A percentile compares a stretch with the other conserved stretches of the same genome.
Evolutionary conservation across 345 rosid species (phyloP).

Genomic region (Linum lewisii): DNA sequence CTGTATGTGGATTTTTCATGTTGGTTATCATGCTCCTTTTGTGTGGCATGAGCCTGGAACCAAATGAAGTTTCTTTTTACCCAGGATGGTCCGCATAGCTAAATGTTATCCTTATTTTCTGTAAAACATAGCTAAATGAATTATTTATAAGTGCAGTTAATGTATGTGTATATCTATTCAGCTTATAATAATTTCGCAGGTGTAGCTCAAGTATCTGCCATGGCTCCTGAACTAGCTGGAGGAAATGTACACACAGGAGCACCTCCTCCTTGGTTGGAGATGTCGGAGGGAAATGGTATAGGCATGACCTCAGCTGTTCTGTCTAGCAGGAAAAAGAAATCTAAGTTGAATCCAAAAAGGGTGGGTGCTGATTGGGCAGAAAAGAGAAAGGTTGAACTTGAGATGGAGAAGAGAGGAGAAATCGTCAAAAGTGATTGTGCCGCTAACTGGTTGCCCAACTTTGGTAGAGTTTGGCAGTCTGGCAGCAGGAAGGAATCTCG

Average conservation of each 20-base stretch:
- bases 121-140: background rate
- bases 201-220: constrained; percentile 29
- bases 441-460: constrained; percentile 83
- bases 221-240: constrained; percentile 21
- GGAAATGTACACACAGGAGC: constrained; percentile 83
- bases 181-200: constrained; percentile 28
- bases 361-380: constrained; percentile 99
- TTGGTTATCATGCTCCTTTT: background rate
- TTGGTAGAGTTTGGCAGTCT: constrained; percentile 97
- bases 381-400: constrained; percentile 74
- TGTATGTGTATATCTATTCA: background rate
- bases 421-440: constrained; percentile 32
- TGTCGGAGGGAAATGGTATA: constrained; percentile 30
- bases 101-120: too few relatives aligned
- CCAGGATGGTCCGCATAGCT: background rate
- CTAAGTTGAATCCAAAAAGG: constrained; percentile 70
- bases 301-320: constrained; percentile 17
- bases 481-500: constrained; percentile 82
- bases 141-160: constrained; percentile 1
- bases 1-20: constrained; percentile 4
- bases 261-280: constrained; percentile 74
- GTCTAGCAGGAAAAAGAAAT: constrained; percentile 36
- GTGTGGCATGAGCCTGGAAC: background rate
- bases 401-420: constrained; percentile 76
- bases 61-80: background rate